Percentiles rank a stretch among this genome's conserved stretches.
These are phyloP conservation scores for Lepraria neglecta DNA, from an alignment of 495 filamentous ascomycete species.

Conservation along the genomic window DNA sequence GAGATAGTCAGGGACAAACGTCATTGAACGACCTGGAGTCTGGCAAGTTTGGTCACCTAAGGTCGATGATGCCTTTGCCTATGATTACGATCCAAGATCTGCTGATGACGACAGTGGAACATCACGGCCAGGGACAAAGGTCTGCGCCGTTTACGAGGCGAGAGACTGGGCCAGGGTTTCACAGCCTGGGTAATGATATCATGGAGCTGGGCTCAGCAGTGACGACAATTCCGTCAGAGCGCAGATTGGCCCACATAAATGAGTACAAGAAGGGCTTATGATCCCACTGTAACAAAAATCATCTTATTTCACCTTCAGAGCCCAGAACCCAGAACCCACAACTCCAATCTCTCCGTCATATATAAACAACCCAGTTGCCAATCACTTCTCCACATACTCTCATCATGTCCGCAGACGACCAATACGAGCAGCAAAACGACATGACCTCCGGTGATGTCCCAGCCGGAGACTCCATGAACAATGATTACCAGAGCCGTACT, in stretches of 20 bases:
- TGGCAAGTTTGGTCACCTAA: too few relatives aligned
- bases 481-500: constrained; percentile 38
- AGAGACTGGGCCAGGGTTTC: neutral
- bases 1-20: constrained; percentile 1
- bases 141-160: neutral
- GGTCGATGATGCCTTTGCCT: too few relatives aligned
- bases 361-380: neutral
- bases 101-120: too few relatives aligned
- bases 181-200: constrained; percentile 6
- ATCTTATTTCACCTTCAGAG: neutral
- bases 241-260: neutral
- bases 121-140: neutral
- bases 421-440: constrained; percentile 29
- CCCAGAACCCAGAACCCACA: neutral
- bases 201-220: constrained; percentile 2
- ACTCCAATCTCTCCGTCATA: neutral
- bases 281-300: neutral
- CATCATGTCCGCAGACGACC: constrained; percentile 29
- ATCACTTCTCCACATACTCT: neutral
- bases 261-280: constrained; percentile 12
- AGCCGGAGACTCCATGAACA: constrained; percentile 29
- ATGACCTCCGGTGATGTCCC: constrained; percentile 22
- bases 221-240: neutral
- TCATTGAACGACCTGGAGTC: too few relatives aligned
- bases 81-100: too few relatives aligned